These are phyloP conservation scores for Brassica hybrid DNA, from an alignment of 441 rosid species.

Conservation along the genomic window DNA sequence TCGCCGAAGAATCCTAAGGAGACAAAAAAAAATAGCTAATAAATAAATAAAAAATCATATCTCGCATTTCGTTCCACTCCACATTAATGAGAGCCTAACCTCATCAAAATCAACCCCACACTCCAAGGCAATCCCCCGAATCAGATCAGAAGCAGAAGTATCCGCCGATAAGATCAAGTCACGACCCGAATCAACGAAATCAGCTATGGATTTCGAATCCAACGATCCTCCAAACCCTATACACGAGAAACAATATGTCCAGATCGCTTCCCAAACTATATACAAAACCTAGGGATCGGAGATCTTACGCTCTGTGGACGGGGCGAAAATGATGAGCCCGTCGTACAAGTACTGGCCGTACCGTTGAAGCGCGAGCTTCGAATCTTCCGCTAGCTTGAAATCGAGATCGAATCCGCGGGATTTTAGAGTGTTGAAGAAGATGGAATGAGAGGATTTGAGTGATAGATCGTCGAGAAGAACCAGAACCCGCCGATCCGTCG, in stretches of 20 bases:
- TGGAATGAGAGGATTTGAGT: slow-evolving; percentile 76
- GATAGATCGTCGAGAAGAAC: slow-evolving; percentile 83
- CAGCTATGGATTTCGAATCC: slow-evolving; percentile 67
- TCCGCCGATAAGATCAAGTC: slow-evolving; percentile 84
- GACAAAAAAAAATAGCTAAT: slow-evolving; percentile 13
- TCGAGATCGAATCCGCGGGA: slow-evolving; percentile 78
- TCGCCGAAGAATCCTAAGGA: slow-evolving; percentile 64
- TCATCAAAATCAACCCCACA: slow-evolving; percentile 80
- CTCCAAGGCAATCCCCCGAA: slow-evolving; percentile 42
- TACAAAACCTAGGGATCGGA: neutral
- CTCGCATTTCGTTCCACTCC: neutral
- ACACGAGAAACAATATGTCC: neutral
- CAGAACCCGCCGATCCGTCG: slow-evolving; percentile 64
- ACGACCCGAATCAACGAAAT: slow-evolving; percentile 88
- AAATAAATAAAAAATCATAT: neutral
- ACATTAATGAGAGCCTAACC: slow-evolving; percentile 44
- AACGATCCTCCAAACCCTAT: slow-evolving; percentile 74
- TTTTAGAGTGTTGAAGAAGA: slow-evolving; percentile 74
- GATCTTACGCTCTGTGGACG: slow-evolving; percentile 73
- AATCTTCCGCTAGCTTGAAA: slow-evolving; percentile 81
- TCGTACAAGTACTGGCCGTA: slow-evolving; percentile 86
- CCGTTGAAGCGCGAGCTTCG: slow-evolving; percentile 73
- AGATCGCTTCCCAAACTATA: neutral
- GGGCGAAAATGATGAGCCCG: slow-evolving; percentile 70
- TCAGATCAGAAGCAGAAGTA: slow-evolving; percentile 72